These are phyloP conservation scores for Amphirosellinia nigrospora DNA, from an alignment of 495 filamentous ascomycete species.

Conservation along the genomic window DNA sequence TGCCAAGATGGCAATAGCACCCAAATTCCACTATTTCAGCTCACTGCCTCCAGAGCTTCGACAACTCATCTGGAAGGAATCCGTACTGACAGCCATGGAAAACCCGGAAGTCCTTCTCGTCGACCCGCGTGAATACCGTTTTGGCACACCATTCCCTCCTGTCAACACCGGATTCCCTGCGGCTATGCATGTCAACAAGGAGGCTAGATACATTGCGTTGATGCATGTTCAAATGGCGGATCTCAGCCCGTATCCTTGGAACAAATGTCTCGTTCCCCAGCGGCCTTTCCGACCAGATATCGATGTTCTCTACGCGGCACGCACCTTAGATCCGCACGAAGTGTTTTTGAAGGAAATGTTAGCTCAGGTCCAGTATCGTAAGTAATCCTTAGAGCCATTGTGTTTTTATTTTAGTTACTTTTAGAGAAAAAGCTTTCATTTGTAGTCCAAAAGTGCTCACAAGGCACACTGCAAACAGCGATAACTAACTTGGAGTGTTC, in stretches of 20 bases:
- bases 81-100: neutral
- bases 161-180: slow-evolving; percentile 11
- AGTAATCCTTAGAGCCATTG: neutral
- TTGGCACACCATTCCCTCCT: neutral
- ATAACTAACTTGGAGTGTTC: neutral
- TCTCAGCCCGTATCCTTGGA: slow-evolving; percentile 5
- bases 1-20: neutral
- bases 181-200: slow-evolving; percentile 8
- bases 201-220: slow-evolving; percentile 7
- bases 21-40: neutral
- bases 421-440: neutral
- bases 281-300: slow-evolving; percentile 9
- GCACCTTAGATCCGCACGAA: neutral
- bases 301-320: slow-evolving; percentile 10
- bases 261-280: slow-evolving; percentile 1
- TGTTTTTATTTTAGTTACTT: neutral
- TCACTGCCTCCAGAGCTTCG: slow-evolving; percentile 17
- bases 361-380: neutral
- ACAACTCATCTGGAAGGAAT: slow-evolving; percentile 15
- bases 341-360: neutral
- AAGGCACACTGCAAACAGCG: neutral
- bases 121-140: neutral
- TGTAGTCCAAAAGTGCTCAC: neutral
- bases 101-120: neutral
- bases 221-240: neutral